phyloP scores from a whole-genome alignment of 208 protist species.

The Leishmania tropica region DNA sequence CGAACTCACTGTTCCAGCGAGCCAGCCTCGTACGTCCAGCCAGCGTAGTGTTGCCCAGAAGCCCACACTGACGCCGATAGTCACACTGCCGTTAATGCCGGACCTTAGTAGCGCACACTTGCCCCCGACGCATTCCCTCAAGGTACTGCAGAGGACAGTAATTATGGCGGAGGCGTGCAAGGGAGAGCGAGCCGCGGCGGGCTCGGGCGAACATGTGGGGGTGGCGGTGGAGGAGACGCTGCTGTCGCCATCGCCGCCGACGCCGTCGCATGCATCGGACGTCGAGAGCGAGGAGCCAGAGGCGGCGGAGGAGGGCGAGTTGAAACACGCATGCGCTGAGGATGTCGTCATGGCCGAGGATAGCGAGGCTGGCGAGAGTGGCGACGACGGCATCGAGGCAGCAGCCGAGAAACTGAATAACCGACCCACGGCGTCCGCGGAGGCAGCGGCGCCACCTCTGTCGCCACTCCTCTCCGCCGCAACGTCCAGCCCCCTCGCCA shows the following conservation, averaged over 20 bases:
- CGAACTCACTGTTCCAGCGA: neutral
- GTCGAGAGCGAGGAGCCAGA: neutral
- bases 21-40: neutral
- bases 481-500: neutral
- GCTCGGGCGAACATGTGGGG: neutral
- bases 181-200: neutral
- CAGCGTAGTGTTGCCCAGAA: neutral
- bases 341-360: neutral
- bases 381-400: neutral
- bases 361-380: neutral
- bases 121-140: neutral
- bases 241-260: slow-evolving; percentile 3
- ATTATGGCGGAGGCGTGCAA: neutral
- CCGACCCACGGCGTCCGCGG: neutral
- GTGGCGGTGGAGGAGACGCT: neutral
- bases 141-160: neutral
- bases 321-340: neutral
- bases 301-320: neutral
- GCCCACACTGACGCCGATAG: neutral
- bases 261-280: neutral
- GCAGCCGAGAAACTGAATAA: neutral
- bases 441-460: neutral
- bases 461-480: neutral
- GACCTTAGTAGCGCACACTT: neutral
- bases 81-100: neutral